These are phyloP conservation scores for Alternaria viburni DNA, from an alignment of 2,329 filamentous ascomycete genomes.

Conservation along the genomic window DNA sequence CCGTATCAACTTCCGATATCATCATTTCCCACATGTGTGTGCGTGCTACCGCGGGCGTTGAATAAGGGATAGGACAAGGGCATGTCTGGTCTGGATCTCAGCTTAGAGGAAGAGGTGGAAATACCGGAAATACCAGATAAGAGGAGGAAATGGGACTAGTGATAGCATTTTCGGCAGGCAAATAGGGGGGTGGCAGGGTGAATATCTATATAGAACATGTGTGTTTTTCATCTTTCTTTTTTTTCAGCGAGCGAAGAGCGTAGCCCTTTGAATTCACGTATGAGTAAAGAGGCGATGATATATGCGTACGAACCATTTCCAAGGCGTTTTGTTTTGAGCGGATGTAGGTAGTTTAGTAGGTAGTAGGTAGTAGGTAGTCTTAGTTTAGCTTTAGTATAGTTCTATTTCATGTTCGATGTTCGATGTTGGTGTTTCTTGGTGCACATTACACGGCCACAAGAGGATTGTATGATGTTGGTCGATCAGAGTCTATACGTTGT, in stretches of 20 bases:
- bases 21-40: conserved; percentile 15
- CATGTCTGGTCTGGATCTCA: neutral
- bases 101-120: conserved; percentile 31
- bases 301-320: neutral
- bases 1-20: conserved; percentile 10
- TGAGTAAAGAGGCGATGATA: neutral
- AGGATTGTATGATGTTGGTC: too few species aligned
- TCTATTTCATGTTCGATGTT: too few species aligned
- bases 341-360: neutral
- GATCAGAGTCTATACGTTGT: too few species aligned
- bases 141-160: neutral
- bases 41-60: conserved; percentile 35
- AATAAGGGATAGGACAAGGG: conserved; percentile 9
- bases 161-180: neutral
- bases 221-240: neutral
- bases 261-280: too few species aligned
- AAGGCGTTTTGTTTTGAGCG: neutral
- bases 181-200: neutral
- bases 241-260: neutral
- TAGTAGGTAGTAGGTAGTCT: neutral
- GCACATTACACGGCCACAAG: too few species aligned
- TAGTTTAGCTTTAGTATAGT: neutral
- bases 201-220: neutral
- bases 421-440: too few species aligned
- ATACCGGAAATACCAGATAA: conserved; percentile 25